Percentiles rank a stretch among this genome's conserved stretches.
phyloP scores from a whole-genome alignment of 225 moss, liverwort and hornwort genomes.

The Neckera pumila region DNA sequence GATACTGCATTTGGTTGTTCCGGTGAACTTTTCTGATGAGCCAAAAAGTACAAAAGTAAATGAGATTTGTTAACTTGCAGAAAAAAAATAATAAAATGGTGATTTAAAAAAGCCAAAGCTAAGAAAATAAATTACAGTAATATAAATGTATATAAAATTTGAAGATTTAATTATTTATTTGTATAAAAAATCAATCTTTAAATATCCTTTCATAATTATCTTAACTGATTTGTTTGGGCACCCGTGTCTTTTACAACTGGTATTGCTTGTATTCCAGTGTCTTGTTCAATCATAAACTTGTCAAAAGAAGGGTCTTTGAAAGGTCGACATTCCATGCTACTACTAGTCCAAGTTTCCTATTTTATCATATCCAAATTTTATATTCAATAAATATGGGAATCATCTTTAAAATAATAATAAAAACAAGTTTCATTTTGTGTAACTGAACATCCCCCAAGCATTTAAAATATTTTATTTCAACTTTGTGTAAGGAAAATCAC shows the following conservation, averaged over 20 bases:
- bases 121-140: too few species aligned
- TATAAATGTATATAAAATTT: not conserved
- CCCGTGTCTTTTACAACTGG: slow-evolving; percentile 20
- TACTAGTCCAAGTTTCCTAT: slow-evolving; percentile 93
- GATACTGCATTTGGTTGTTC: slow-evolving; percentile 56
- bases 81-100: not conserved
- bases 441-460: not conserved
- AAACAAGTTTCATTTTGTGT: too few species aligned
- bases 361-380: not conserved
- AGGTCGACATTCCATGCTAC: slow-evolving; percentile 86
- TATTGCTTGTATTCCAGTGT: slow-evolving; percentile 55
- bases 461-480: not conserved
- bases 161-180: not conserved
- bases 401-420: too few species aligned
- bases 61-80: not conserved
- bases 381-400: not conserved
- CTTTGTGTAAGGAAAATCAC: not conserved
- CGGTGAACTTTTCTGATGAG: slow-evolving; percentile 18
- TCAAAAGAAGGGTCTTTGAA: slow-evolving; percentile 83
- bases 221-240: slow-evolving; percentile 64
- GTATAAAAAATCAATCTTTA: not conserved
- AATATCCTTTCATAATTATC: not conserved
- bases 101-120: not conserved
- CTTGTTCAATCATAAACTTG: slow-evolving; percentile 64
- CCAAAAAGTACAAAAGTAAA: not conserved